Evolutionary conservation across 2,329 filamentous ascomycete genomes (phyloP), one percentile per base, ranked within the genome.

Genomic region (Cladosporium austrohemisphaericum): DNA sequence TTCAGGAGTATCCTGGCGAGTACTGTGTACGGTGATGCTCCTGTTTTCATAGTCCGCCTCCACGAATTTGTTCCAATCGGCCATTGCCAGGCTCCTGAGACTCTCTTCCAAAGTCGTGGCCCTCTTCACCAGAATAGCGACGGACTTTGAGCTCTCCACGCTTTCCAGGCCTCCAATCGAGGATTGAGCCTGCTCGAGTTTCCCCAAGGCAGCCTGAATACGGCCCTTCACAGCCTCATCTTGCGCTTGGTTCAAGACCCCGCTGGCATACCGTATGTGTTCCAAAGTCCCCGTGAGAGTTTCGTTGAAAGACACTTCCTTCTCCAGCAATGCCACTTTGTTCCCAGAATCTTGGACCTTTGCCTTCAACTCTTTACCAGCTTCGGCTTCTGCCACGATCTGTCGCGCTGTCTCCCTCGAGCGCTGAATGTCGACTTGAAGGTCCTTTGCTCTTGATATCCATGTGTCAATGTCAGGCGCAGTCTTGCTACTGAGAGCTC

Each of bases 361-460:
- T 41, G 78, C 76, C 40, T 86, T 75, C 19, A 88, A 72, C 33
- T 75, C 72, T 53, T 82, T 80, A 10, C 84, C 82, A 22, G 76
- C 80, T 61, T 92, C 85, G 45, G 90, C 84, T 60, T 89, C 81
- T 36, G 83, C 79, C 4, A 92, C 79, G 51, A 97, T 94, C 51
- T 90, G 83, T 61, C 84, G 84, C 18, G 92, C 90, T 28, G 90
- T 83, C 13, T 80, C 78, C 60, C 88, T 85, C 19, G 89, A 92
- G 38, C 81, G 80, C 60, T 88, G 81, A 56, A 96, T 92, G 63
- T 96, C 92, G 54, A 84, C 80, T 66, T 95, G 88, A 6, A 96
- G 79, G 45, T 84, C 81, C 68, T 88, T 88, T 40, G 91, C 89
- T 66, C 93, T 88, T 44, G 77, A 72, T 50, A 94, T 87, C 92